Percentiles rank a stretch among this genome's conserved stretches.
Conservation (phyloP, 495 filamentous ascomycete species). For the Umbilicaria muhlenbergii region DNA sequence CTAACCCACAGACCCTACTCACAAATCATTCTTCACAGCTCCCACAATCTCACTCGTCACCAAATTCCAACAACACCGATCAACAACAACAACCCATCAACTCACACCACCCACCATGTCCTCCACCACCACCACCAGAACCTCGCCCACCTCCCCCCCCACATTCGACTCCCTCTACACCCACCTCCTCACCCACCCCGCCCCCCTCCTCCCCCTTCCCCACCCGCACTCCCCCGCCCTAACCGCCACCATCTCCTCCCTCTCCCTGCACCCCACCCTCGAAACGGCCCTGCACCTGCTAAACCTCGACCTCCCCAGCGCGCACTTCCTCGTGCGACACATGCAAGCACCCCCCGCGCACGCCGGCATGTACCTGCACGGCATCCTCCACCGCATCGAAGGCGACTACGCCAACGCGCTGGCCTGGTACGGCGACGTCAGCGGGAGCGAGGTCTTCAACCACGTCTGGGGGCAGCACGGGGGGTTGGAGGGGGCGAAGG, state of each 20-base stretch:
- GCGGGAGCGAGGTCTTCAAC: constrained; percentile 15
- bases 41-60: too few relatives aligned
- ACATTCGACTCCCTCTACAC: constrained; percentile 11
- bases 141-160: background rate
- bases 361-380: constrained; percentile 31
- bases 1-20: too few relatives aligned
- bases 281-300: constrained; percentile 31
- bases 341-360: constrained; percentile 28
- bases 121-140: too few relatives aligned
- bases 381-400: constrained; percentile 29
- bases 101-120: too few relatives aligned
- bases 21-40: too few relatives aligned
- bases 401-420: constrained; percentile 28
- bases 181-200: constrained; percentile 11
- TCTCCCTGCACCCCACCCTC: constrained; percentile 26
- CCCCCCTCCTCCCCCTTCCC: constrained; percentile 12
- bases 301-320: constrained; percentile 27
- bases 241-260: constrained; percentile 17
- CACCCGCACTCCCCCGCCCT: constrained; percentile 13
- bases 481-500: constrained; percentile 7
- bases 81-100: too few relatives aligned
- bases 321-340: constrained; percentile 31
- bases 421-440: constrained; percentile 27
- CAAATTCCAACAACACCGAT: too few relatives aligned
- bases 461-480: constrained; percentile 10